Conservation (phyloP, 164 flowering plant genomes). For the Liriodendron chinense region DNA sequence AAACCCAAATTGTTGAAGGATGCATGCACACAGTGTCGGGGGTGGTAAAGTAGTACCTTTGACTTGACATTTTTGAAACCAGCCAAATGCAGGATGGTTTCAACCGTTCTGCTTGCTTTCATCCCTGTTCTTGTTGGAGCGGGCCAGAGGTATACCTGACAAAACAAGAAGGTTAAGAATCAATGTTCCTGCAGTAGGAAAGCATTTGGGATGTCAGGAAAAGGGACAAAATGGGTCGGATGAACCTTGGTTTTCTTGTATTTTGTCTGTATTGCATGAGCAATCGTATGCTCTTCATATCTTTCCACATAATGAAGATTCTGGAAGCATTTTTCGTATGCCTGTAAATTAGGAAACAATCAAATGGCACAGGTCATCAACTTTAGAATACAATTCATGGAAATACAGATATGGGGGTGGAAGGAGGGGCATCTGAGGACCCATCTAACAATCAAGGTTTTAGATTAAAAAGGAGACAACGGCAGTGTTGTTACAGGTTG, state of each 20-base stretch:
- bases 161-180: neutral
- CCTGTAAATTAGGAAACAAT: slow-evolving; percentile 39
- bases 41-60: slow-evolving; percentile 49
- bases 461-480: neutral
- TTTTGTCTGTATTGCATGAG: slow-evolving; percentile 77
- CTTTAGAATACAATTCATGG: neutral
- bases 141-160: slow-evolving; percentile 92
- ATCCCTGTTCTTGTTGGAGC: slow-evolving; percentile 74
- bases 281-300: slow-evolving; percentile 87
- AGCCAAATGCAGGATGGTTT: slow-evolving; percentile 67
- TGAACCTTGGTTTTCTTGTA: slow-evolving; percentile 92
- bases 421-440: neutral
- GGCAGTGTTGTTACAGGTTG: neutral
- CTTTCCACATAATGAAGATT: slow-evolving; percentile 87
- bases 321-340: slow-evolving; percentile 90
- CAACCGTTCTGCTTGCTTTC: slow-evolving; percentile 76
- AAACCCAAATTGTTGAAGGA: neutral
- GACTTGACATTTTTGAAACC: slow-evolving; percentile 89
- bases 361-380: neutral
- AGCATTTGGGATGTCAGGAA: neutral
- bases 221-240: neutral
- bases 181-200: neutral
- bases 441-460: neutral
- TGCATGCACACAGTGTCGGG: neutral
- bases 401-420: neutral